A percentile compares a stretch with the other conserved stretches of the same genome.
These are phyloP conservation scores for Yamadazyma kanchanaburiensis DNA, from an alignment of 1,139 yeast genomes.

Conservation along the genomic window DNA sequence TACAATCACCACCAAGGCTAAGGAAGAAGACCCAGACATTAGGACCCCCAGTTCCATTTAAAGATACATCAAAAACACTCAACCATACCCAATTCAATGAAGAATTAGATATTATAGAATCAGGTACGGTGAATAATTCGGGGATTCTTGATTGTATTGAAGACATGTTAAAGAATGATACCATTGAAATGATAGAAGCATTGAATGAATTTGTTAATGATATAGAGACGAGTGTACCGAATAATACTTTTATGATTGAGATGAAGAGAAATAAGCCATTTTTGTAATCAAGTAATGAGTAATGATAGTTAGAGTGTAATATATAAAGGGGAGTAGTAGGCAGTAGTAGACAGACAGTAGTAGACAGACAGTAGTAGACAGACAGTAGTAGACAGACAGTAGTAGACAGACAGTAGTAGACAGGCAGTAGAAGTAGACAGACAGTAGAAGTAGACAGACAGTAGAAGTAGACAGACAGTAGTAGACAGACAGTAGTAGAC, in stretches of 20 bases:
- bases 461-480: too few species aligned
- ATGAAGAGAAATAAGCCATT: constrained; percentile 1
- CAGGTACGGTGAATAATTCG: constrained; percentile 7
- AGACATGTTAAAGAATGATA: constrained; percentile 15
- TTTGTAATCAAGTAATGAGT: too few species aligned
- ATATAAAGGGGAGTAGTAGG: too few species aligned
- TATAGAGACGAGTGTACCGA: constrained; percentile 9
- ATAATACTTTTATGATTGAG: constrained; percentile 10
- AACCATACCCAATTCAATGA: constrained; percentile 1
- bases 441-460: too few species aligned
- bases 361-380: too few species aligned
- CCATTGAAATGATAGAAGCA: constrained; percentile 8
- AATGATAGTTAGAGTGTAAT: too few species aligned
- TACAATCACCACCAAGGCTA: too few species aligned
- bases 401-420: too few species aligned
- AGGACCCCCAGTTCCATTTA: constrained; percentile 2
- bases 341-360: too few species aligned
- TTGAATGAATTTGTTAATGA: constrained; percentile 8
- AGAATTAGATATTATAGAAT: constrained; percentile 6
- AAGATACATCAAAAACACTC: constrained; percentile 1
- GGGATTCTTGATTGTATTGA: constrained; percentile 14
- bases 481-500: too few species aligned
- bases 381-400: too few species aligned
- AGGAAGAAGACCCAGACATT: not conserved
- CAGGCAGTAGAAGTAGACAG: too few species aligned